Conservation (phyloP, 441 rosid genomes). For the Macaranga tanarius region DNA sequence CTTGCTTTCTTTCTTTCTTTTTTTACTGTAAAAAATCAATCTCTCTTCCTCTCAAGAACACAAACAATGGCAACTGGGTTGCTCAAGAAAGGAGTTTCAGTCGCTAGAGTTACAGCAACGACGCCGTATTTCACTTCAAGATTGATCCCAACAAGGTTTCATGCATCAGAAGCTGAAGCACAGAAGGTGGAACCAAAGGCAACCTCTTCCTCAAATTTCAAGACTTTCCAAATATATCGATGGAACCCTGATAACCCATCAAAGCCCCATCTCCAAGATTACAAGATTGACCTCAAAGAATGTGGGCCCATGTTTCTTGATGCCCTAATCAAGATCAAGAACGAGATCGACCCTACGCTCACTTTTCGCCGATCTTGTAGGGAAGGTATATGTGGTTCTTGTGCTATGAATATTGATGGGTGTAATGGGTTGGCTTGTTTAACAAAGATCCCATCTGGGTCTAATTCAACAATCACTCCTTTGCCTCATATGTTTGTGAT, state of each 20-base stretch:
- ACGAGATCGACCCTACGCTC: conserved; percentile 90
- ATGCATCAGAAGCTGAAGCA: conserved; percentile 55
- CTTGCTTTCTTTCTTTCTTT: background rate
- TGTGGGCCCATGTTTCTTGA: conserved; percentile 97
- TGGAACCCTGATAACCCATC: conserved; percentile 84
- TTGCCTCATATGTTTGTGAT: conserved; percentile 96
- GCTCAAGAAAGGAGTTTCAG: conserved; percentile 47
- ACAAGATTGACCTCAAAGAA: conserved; percentile 69
- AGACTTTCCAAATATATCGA: conserved; percentile 88
- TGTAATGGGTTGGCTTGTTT: conserved; percentile 92
- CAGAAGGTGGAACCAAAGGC: conserved; percentile 46
- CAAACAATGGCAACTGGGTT: conserved; percentile 56
- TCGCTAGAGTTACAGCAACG: conserved; percentile 30
- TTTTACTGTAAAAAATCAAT: too few species aligned
- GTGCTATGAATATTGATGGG: conserved; percentile 97
- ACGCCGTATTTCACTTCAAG: conserved; percentile 26
- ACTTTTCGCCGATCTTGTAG: conserved; percentile 96
- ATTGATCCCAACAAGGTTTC: conserved; percentile 38
- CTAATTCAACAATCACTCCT: conserved; percentile 58
- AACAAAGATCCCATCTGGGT: conserved; percentile 62
- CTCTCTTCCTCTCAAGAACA: background rate
- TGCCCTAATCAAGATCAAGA: conserved; percentile 93
- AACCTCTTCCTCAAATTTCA: conserved; percentile 33
- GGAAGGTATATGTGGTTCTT: conserved; percentile 94
- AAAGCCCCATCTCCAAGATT: conserved; percentile 69